Evolutionary conservation across 2,329 filamentous ascomycete genomes (phyloP).

Genomic region (Venturia oleaginea): DNA sequence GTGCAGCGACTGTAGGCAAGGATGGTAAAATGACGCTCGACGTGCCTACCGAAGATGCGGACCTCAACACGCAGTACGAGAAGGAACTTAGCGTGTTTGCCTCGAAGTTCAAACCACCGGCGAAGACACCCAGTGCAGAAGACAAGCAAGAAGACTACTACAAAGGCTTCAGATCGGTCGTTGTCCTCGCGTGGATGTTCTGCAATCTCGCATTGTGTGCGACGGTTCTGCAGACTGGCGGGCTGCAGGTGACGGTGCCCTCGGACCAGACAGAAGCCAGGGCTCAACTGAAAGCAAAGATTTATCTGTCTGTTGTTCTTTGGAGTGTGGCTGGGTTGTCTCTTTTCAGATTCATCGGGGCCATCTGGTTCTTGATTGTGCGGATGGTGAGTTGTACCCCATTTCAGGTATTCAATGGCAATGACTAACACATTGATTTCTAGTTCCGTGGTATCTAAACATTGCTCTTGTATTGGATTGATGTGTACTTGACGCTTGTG

Average conservation of each 20-base stretch:
- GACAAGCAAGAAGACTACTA: conserved; percentile 98
- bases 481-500: background rate
- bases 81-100: conserved; percentile 67
- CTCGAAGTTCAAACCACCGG: conserved; percentile 64
- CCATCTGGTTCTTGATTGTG: conserved; percentile 78
- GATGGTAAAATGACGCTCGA: conserved; percentile 90
- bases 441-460: conserved; percentile 9
- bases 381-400: conserved; percentile 21
- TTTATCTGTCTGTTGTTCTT: conserved; percentile 79
- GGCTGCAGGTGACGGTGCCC: conserved; percentile 50
- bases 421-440: background rate
- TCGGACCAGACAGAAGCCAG: conserved; percentile 29
- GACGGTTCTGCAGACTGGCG: conserved; percentile 76
- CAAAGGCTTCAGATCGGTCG: conserved; percentile 84
- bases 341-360: conserved; percentile 78
- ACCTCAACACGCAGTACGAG: conserved; percentile 93
- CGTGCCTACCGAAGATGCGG: conserved; percentile 79
- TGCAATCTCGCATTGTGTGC: conserved; percentile 85
- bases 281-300: conserved; percentile 52
- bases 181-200: conserved; percentile 94
- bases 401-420: background rate
- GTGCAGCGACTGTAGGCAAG: conserved; percentile 80
- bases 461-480: background rate
- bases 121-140: conserved; percentile 48
- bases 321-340: conserved; percentile 83